phyloP scores from a whole-genome alignment of 306 rosid species.

The Castanopsis chinensis region DNA sequence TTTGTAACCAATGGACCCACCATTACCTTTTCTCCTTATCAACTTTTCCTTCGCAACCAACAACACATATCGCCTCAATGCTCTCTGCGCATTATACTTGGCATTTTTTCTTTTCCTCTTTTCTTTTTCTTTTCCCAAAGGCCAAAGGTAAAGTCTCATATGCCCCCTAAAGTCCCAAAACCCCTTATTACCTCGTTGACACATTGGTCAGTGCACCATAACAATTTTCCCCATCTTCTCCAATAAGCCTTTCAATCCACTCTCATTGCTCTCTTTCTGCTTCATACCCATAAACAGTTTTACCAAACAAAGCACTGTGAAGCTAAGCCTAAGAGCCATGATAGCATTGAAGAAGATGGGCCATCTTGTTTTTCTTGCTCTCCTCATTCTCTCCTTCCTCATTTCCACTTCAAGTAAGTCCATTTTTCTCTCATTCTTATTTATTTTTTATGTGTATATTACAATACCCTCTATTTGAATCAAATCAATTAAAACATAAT shows the following conservation, averaged over 20 bases:
- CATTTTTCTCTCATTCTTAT: neutral
- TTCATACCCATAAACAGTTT: neutral
- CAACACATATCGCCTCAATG: neutral
- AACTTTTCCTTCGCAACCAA: neutral
- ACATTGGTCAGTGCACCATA: neutral
- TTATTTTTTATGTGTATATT: neutral
- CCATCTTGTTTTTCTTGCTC: constrained; percentile 8
- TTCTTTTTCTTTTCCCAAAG: constrained; percentile 15
- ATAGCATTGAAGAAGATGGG: constrained; percentile 16
- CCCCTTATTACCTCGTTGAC: neutral
- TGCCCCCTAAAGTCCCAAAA: neutral
- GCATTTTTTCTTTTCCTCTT: neutral
- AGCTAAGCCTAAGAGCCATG: neutral
- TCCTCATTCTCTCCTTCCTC: constrained; percentile 35
- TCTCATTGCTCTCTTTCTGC: constrained; percentile 3
- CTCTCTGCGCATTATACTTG: neutral
- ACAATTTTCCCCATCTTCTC: neutral
- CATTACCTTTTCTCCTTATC: neutral
- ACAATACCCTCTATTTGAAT: too few relatives aligned
- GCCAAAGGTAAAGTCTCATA: neutral
- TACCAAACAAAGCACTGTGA: neutral
- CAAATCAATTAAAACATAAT: neutral
- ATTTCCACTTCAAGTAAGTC: constrained; percentile 39
- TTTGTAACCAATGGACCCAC: neutral
- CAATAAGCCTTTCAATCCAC: neutral